Evolutionary conservation across 1,284 basidiomycete species (phyloP).

Genomic region (Moesziomyces antarcticus): DNA sequence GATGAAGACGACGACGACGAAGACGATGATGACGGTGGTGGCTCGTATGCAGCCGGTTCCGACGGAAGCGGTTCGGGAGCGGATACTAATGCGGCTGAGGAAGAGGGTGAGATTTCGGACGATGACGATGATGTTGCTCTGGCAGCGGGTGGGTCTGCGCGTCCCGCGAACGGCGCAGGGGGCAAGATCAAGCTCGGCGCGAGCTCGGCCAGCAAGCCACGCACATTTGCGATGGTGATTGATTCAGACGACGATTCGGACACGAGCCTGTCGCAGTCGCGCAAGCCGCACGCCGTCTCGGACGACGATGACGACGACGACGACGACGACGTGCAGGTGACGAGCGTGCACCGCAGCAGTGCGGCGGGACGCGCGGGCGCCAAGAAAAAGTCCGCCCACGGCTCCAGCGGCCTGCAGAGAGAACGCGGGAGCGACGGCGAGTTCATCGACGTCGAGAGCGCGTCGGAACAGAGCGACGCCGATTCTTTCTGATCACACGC

Average conservation of each 20-base stretch:
- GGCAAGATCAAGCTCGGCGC: conserved; percentile 18
- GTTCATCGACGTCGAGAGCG: conserved; percentile 51
- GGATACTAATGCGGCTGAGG: conserved; percentile 22
- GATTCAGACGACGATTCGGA: conserved; percentile 31
- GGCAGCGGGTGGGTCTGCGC: conserved; percentile 3
- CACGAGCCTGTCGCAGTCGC: conserved; percentile 5
- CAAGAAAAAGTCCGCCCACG: conserved; percentile 11
- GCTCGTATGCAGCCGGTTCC: conserved; percentile 10
- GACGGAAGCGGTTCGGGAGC: not conserved
- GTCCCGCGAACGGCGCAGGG: conserved; percentile 9
- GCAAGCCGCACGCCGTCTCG: conserved; percentile 1
- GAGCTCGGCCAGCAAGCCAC: conserved; percentile 11
- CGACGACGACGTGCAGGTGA: conserved; percentile 26
- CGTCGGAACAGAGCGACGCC: conserved; percentile 44
- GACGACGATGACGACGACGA: conserved; percentile 35
- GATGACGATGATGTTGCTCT: conserved; percentile 35
- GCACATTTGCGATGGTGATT: conserved; percentile 14
- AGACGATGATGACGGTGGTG: conserved; percentile 15
- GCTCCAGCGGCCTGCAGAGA: conserved; percentile 25
- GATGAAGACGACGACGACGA: conserved; percentile 44
- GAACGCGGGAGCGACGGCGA: conserved; percentile 48
- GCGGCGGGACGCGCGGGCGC: not conserved
- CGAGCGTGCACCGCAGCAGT: conserved; percentile 3
- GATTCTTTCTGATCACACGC: conserved; percentile 29
- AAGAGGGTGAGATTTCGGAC: conserved; percentile 48